Percentiles rank a stretch among this genome's conserved stretches.
These are phyloP conservation scores for Eucalyptus erythrocorys DNA, from an alignment of 345 rosid species.

Conservation along the genomic window DNA sequence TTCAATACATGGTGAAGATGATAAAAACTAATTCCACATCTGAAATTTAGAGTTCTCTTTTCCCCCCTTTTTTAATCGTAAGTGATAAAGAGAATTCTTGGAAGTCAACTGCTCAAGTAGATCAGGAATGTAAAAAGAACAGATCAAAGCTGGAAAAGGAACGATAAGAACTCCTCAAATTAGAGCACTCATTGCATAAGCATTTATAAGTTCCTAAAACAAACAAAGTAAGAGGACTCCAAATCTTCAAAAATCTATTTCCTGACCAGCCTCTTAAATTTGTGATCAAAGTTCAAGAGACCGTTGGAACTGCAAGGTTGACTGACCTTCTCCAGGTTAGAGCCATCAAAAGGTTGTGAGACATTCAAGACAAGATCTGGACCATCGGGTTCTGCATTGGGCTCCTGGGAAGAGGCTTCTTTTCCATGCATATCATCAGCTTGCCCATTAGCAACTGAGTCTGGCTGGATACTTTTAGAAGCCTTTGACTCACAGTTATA, in stretches of 20 bases:
- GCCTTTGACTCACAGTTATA: slow-evolving; percentile 14
- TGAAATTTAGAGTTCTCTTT: background rate
- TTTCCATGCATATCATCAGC: slow-evolving; percentile 8
- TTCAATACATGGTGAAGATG: background rate
- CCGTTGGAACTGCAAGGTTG: background rate
- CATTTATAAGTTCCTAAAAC: background rate
- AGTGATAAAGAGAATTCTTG: background rate
- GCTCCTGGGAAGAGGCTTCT: slow-evolving; percentile 6
- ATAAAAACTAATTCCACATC: background rate
- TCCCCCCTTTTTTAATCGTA: background rate
- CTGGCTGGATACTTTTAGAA: slow-evolving; percentile 5
- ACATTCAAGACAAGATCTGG: slow-evolving; percentile 8
- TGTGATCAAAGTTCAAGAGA: background rate
- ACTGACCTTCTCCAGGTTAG: background rate
- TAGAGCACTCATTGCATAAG: background rate
- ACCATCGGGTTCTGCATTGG: slow-evolving; percentile 1
- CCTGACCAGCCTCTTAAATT: background rate
- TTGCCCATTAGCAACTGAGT: slow-evolving; percentile 9
- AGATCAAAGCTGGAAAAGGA: background rate
- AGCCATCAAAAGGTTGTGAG: slow-evolving; percentile 4
- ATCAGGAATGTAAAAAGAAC: background rate
- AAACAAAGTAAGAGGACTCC: background rate
- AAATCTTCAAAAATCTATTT: background rate
- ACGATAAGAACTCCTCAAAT: background rate
- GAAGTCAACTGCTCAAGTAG: background rate